Evolutionary conservation across 768 basidiomycete species (phyloP).

Genomic region (Trichaptum fuscoviolaceum): DNA sequence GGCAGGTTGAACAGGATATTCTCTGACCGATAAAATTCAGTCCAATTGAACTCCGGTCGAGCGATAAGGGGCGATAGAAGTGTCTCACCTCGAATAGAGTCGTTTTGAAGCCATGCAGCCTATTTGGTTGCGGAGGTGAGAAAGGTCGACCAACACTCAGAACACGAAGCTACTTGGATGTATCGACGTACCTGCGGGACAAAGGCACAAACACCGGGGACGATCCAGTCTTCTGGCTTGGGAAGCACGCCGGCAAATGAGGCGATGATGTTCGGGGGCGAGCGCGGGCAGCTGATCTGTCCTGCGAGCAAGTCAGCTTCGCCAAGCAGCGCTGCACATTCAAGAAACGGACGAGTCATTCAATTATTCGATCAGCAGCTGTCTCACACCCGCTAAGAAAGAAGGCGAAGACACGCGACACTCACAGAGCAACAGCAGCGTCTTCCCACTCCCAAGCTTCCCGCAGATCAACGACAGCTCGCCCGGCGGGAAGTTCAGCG

Average conservation of each 20-base stretch:
- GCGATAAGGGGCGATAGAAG: too few species aligned
- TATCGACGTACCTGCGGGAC: constrained; percentile 60
- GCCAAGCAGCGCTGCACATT: constrained; percentile 62
- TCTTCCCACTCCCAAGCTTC: constrained; percentile 87
- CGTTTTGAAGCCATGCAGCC: constrained; percentile 69
- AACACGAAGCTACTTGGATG: not conserved
- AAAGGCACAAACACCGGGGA: constrained; percentile 77
- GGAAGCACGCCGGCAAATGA: constrained; percentile 40
- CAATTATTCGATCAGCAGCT: constrained; percentile 11
- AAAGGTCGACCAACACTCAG: not conserved
- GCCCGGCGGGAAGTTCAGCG: constrained; percentile 70
- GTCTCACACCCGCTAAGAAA: not conserved
- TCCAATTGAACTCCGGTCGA: too few species aligned
- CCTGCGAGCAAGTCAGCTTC: constrained; percentile 84
- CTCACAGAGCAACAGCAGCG: constrained; percentile 57
- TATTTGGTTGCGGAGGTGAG: constrained; percentile 13
- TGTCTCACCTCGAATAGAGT: constrained; percentile 49
- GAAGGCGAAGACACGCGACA: not conserved
- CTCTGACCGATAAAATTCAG: constrained; percentile 24
- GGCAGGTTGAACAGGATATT: constrained; percentile 83
- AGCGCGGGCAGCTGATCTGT: constrained; percentile 76
- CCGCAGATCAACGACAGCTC: constrained; percentile 84
- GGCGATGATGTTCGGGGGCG: constrained; percentile 75
- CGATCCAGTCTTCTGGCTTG: constrained; percentile 64
- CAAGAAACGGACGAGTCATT: constrained; percentile 1